Percentiles rank a stretch among this genome's conserved stretches.
These are phyloP conservation scores for Trypanosoma conorhini DNA, from an alignment of 208 protist species.

Conservation along the genomic window DNA sequence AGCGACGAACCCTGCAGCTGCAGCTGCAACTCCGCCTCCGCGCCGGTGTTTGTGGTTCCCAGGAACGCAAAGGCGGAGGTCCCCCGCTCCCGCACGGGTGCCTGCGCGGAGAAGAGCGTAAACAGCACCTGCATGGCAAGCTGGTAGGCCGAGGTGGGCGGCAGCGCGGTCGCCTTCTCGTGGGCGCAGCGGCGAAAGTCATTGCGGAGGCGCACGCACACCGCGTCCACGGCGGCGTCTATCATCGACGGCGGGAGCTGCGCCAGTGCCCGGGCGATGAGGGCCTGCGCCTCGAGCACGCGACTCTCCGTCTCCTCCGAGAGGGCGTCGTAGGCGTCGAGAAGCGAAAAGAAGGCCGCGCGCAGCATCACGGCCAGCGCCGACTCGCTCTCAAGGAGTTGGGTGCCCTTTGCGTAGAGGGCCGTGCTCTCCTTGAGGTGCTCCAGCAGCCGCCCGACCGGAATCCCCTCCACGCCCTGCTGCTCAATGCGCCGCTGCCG, in stretches of 20 bases:
- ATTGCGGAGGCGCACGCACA: constrained; percentile 11
- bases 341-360: constrained; percentile 55
- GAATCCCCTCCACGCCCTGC: constrained; percentile 75
- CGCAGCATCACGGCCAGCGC: constrained; percentile 48
- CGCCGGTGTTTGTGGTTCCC: constrained; percentile 7
- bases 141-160: constrained; percentile 53
- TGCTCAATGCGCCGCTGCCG: constrained; percentile 60
- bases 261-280: constrained; percentile 67
- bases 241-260: constrained; percentile 52
- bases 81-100: constrained; percentile 49
- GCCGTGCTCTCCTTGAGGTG: constrained; percentile 57
- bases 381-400: constrained; percentile 46
- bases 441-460: constrained; percentile 54
- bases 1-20: neutral
- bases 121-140: constrained; percentile 74
- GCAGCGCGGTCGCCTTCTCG: neutral
- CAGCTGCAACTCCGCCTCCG: constrained; percentile 14
- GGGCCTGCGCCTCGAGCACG: constrained; percentile 56
- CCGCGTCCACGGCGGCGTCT: constrained; percentile 63
- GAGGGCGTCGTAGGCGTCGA: constrained; percentile 49
- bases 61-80: constrained; percentile 13
- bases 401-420: constrained; percentile 48
- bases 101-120: constrained; percentile 59
- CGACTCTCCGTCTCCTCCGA: constrained; percentile 51
- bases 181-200: constrained; percentile 11